Conservation (phyloP, 257 asterid genomes). For the Echites panduratus region DNA sequence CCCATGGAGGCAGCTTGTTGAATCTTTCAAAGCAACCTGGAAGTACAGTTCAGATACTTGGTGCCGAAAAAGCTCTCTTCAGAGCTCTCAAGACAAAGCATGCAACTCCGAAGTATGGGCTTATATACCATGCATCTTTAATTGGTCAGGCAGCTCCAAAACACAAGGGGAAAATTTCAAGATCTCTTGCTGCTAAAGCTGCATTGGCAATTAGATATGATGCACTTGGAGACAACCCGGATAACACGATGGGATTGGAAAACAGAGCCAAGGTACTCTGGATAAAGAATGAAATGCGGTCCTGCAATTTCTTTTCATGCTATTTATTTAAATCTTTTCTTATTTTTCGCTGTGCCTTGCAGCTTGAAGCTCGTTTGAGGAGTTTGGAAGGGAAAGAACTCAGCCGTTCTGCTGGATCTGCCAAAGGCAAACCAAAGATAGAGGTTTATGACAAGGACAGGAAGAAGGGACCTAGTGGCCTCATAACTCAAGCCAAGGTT, state of each 20-base stretch:
- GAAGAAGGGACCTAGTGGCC: constrained; percentile 62
- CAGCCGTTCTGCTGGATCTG: constrained; percentile 65
- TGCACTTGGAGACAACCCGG: constrained; percentile 73
- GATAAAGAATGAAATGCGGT: not conserved
- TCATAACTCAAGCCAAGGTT: constrained; percentile 75
- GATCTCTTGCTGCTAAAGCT: constrained; percentile 84
- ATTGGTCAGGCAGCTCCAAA: constrained; percentile 94
- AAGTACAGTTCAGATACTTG: constrained; percentile 89
- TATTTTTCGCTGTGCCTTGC: not conserved
- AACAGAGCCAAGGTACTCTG: constrained; percentile 50
- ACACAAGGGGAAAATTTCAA: constrained; percentile 84
- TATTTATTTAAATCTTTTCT: not conserved
- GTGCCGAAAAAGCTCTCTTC: constrained; percentile 89
- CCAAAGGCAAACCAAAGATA: constrained; percentile 75
- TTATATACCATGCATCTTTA: constrained; percentile 85
- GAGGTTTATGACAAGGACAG: constrained; percentile 73
- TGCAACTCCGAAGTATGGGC: constrained; percentile 87
- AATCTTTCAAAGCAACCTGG: constrained; percentile 97
- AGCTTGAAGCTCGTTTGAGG: constrained; percentile 81
- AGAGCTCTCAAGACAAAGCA: constrained; percentile 90
- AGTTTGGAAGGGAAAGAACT: constrained; percentile 66
- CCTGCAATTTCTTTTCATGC: not conserved
- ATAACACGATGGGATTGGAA: constrained; percentile 79
- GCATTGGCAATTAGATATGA: constrained; percentile 77
- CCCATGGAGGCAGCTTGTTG: constrained; percentile 88